These are phyloP conservation scores for Sequoia sempervirens DNA, from an alignment of 75 land plant genomes.

Conservation along the genomic window DNA sequence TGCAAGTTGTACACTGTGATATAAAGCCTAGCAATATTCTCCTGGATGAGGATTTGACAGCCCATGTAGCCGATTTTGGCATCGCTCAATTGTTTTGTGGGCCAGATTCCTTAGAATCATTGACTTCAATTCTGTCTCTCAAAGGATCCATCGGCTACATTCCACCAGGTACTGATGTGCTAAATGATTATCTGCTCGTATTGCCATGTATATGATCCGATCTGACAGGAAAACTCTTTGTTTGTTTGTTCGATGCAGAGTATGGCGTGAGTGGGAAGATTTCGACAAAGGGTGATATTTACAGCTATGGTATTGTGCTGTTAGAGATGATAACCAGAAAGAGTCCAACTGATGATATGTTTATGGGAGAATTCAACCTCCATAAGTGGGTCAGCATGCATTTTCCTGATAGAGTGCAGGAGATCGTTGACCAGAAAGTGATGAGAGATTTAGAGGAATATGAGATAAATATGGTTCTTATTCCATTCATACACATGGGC, in stretches of 20 bases:
- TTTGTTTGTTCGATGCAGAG: neutral
- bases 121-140: neutral
- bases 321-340: conserved; percentile 6
- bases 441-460: neutral
- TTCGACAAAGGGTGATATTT: conserved; percentile 10
- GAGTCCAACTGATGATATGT: conserved; percentile 1
- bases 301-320: conserved; percentile 5
- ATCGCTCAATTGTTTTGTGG: conserved; percentile 15
- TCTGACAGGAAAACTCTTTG: neutral
- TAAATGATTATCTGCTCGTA: neutral
- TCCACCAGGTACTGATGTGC: conserved; percentile 26
- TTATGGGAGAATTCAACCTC: neutral
- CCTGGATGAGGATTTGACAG: conserved; percentile 26
- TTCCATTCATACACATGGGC: neutral
- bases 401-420: neutral
- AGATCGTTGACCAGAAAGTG: neutral
- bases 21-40: conserved; percentile 46
- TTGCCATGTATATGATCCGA: neutral
- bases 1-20: conserved; percentile 30
- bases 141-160: conserved; percentile 37
- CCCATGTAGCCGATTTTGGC: conserved; percentile 32
- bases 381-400: neutral
- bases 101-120: neutral
- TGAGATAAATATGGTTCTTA: neutral
- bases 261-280: neutral